Base-by-base conservation (phyloP, 1,284 basidiomycete genomes). In the Cutaneotrichosporon cavernicola region DNA sequence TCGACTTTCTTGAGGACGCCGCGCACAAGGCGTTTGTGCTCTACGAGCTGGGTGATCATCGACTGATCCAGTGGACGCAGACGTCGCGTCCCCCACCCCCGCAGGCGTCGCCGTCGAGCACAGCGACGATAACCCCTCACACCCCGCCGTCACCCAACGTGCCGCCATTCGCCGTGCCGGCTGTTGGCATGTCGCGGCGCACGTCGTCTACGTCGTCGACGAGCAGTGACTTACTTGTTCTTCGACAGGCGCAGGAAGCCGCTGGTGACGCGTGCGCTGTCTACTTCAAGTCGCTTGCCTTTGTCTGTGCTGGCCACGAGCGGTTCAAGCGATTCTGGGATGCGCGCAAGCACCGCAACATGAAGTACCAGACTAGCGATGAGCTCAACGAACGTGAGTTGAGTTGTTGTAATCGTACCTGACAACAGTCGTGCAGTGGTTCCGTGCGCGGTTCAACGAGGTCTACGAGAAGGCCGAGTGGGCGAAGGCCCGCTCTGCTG, bases 1-100 rank as follows among this genome's bases (percentile, higher is more conserved):
- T 97, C 11, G 86, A 83, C 2, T 79, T 81, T 22, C 82, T 98
- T 47, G 94, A 97, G 76, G 91, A 96, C 68, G 81, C 94, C 0
- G 95, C 93, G 11, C 92, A 97, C 83, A 98, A 98, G 85, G 94
- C 95, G 30, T 90, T 91, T 68, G 92, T 96, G 43, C 82, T 98
- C 61, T 90, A 90, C 60, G 89, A 91, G 69, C 95, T 95, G 86
- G 96, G 91, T 40, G 95, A 98, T 79, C 87, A 90, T 77, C 91
- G 94, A 86, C 89, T 96, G 67, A 88, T 91, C 61, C 88, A 87
- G 14, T 74, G 73, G 69, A 63, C 63, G 52, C 67, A 65, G 57
- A 61, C 62, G 18, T 40, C 55, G 13, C 58, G 55, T 36, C 36
- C 65, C 3, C 49, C 26, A 18, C 56, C 55, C 13, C 26, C 40